Percentiles rank a stretch among this genome's conserved stretches.
Evolutionary conservation across 2,329 filamentous ascomycete genomes (phyloP).

Genomic region (Diaporthe caulivora): DNA sequence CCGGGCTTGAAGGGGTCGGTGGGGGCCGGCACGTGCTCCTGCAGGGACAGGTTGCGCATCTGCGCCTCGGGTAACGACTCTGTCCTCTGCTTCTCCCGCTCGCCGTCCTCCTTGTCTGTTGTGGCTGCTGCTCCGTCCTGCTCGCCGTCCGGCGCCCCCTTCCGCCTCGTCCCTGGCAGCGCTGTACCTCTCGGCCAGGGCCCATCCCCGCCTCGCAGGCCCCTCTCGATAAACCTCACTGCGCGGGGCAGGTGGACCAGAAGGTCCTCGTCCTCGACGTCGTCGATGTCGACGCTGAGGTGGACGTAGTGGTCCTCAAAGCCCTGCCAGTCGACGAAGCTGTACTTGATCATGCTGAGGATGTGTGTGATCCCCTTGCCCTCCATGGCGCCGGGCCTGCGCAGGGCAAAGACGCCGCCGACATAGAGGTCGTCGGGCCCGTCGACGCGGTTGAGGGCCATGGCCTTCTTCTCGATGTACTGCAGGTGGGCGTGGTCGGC

Average conservation of each 20-base stretch:
- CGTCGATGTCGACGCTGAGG: conserved; percentile 86
- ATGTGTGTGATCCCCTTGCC: conserved; percentile 88
- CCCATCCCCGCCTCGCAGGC: conserved; percentile 57
- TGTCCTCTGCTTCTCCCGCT: not conserved
- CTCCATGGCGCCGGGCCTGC: conserved; percentile 76
- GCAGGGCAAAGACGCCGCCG: conserved; percentile 79
- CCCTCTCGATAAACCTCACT: conserved; percentile 86
- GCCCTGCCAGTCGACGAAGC: conserved; percentile 56
- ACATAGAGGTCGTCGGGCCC: conserved; percentile 57
- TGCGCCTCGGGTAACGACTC: conserved; percentile 2
- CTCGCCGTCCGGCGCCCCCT: not conserved
- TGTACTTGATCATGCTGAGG: conserved; percentile 77
- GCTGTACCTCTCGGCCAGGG: conserved; percentile 30
- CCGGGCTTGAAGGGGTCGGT: conserved; percentile 44
- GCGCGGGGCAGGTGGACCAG: conserved; percentile 83
- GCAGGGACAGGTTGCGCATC: conserved; percentile 18
- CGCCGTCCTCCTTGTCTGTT: not conserved
- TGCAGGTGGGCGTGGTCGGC: conserved; percentile 38
- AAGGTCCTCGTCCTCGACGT: conserved; percentile 90
- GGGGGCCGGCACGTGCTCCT: conserved; percentile 29
- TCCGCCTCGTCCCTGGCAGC: conserved; percentile 3
- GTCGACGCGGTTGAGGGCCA: conserved; percentile 58
- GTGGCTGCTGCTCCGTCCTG: not conserved
- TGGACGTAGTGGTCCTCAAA: conserved; percentile 74
- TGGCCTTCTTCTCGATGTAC: conserved; percentile 44